Base-by-base conservation (phyloP, 257 asterid genomes). In the Misopates orontium region DNA sequence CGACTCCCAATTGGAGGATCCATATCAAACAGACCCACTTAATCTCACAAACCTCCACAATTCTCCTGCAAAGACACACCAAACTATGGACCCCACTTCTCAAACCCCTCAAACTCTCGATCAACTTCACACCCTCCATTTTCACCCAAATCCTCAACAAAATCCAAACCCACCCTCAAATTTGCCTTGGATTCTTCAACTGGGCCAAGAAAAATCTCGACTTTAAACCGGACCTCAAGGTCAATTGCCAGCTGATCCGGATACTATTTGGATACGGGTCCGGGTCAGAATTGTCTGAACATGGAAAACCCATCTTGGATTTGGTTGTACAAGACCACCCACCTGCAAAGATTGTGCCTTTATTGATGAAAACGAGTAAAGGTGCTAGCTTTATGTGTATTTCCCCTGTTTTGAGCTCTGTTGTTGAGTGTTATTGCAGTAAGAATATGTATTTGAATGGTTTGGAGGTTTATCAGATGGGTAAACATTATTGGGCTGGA, bases 1-100 rank as follows among this genome's bases (percentile, higher is more conserved):
- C 75, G 32, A 47, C 36, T 8, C 73, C 69, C 31, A 62, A 67
- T 22, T 91, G 98, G 96, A 87, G 95, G 80, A 70, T 42, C 56
- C 82, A 67, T 66, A 67, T 74, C 68, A 78, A 74, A 32, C 86
- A 80, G 64, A 74, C 69, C 67, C 96, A 75, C 60, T 23, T 85
- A 50, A 66, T 85, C 62, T 82, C 84, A 48, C 96, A 85, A 63
- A 83, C 87, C 47, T 85, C 92, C 60, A 20, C 82, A 8, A 63
- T 89, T 62, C 73, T 91, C 80, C 66, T 84, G 56, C 98, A 91
- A 72, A 77, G 95, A 49, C 91, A 80, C 70, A 71, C 80, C 71
- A 77, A 77, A 68, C 71, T 57, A 45, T 91, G 98, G 98, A 74
- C 71, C 56, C 82, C 89, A 56, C 87, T 89, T 67, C 83, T 89